Base-by-base conservation (phyloP, 2,329 filamentous ascomycete species). In the Alternaria sp. region DNA sequence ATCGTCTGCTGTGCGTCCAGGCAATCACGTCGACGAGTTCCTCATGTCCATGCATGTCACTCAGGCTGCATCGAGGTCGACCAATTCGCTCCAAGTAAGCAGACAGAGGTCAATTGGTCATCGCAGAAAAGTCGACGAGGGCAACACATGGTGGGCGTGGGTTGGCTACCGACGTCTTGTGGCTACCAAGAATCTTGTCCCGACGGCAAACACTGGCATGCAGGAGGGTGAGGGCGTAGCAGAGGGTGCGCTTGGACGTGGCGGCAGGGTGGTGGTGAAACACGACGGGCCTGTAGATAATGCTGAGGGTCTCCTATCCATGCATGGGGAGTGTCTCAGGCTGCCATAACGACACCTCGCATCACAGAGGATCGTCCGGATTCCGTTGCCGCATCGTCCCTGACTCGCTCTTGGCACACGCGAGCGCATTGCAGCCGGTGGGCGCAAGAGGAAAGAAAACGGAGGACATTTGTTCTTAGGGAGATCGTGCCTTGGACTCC, bases 241-340 rank as follows among this genome's bases (percentile, higher is more conserved):
- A 57, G 33, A 63, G 61, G 28, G 59, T 58, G 60, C 55, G 55
- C 54, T 23, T 20, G 59, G 60, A 28, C 62, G 63, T 55, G 60
- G 55, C 60, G 64, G 71, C 64, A 72, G 66, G 63, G 64, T 63
- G 25, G 60, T 72, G 65, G 75, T 77, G 75, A 77, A 77, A 77
- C 74, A 65, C 69, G 66, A 64, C 64, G 61, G 60, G 60, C 63
- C 64, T 65, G 69, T 71, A 72, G 69, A 72, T 72, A 71, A 72
- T 72, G 61, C 51, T 63, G 62, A 58, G 55, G 59, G 62, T 61
- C 61, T 72, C 71, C 68, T 71, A 62, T 70, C 67, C 68, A 75
- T 74, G 72, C 74, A 69, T 75, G 70, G 69, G 65, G 64, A 58
- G 62, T 71, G 72, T 75, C 72, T 73, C 67, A 69, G 58, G 57